phyloP scores from a whole-genome alignment of 768 basidiomycete genomes.

The Crassisporium funariophilum region DNA sequence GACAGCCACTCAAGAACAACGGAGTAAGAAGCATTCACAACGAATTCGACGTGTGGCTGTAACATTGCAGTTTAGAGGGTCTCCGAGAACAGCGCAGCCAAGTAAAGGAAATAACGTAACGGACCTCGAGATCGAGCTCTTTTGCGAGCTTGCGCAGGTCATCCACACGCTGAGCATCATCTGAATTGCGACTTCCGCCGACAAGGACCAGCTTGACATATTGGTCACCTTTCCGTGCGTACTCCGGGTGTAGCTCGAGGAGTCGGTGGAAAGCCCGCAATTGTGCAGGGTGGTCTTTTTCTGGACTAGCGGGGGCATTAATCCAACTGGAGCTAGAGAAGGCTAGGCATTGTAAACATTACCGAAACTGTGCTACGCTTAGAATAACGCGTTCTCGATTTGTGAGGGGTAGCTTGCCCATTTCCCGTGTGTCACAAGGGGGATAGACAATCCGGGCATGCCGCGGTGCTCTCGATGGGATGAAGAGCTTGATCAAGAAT shows the following conservation, averaged over 20 bases:
- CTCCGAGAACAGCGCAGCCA: not conserved
- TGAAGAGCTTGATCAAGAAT: conserved; percentile 30
- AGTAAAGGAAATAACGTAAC: conserved; percentile 14
- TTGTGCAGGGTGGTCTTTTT: conserved; percentile 90
- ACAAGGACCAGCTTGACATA: conserved; percentile 70
- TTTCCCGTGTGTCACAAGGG: conserved; percentile 83
- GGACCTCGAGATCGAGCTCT: conserved; percentile 66
- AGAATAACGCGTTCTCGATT: conserved; percentile 67
- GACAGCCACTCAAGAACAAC: conserved; percentile 73
- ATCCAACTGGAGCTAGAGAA: conserved; percentile 1
- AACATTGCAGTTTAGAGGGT: conserved; percentile 2
- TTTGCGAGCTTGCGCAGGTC: conserved; percentile 57
- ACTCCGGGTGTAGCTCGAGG: conserved; percentile 60
- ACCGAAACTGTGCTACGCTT: conserved; percentile 95
- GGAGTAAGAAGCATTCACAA: conserved; percentile 81
- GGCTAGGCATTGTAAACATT: conserved; percentile 18
- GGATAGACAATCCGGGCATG: conserved; percentile 74
- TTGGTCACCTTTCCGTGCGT: conserved; percentile 31
- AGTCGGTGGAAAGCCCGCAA: conserved; percentile 67
- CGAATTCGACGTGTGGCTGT: conserved; percentile 73
- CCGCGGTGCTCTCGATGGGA: conserved; percentile 25
- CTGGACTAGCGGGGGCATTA: conserved; percentile 59
- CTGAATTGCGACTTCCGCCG: conserved; percentile 82
- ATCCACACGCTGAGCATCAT: conserved; percentile 71
- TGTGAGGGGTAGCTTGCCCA: conserved; percentile 57